These are phyloP conservation scores for Boehmeria nivea DNA, from an alignment of 306 rosid species.

Conservation along the genomic window DNA sequence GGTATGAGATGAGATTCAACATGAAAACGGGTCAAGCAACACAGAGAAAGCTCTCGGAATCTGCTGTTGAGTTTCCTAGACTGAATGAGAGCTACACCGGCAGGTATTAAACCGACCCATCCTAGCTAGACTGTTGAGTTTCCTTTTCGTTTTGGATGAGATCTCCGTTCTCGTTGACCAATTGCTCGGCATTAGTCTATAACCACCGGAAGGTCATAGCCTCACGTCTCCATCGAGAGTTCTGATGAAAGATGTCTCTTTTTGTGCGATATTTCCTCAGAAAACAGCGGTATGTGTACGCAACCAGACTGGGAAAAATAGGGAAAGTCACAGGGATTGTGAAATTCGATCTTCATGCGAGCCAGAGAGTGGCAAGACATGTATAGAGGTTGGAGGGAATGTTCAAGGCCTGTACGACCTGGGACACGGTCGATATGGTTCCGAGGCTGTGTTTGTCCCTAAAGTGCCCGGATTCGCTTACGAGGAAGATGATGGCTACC, in stretches of 20 bases:
- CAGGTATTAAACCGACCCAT: constrained; percentile 40
- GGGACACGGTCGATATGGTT: constrained; percentile 77
- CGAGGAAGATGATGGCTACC: constrained; percentile 95
- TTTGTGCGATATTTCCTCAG: constrained; percentile 24
- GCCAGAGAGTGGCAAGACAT: constrained; percentile 53
- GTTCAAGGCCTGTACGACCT: constrained; percentile 70
- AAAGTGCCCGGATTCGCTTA: constrained; percentile 55
- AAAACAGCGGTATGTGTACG: constrained; percentile 75
- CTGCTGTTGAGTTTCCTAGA: constrained; percentile 87
- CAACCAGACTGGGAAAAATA: constrained; percentile 63
- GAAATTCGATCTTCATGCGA: constrained; percentile 77
- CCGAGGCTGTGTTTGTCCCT: constrained; percentile 84
- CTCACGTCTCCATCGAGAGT: too few species aligned
- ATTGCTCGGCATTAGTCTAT: too few species aligned
- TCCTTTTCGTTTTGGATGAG: too few species aligned
- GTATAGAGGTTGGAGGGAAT: constrained; percentile 79
- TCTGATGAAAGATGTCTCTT: too few species aligned
- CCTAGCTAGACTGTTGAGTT: too few species aligned
- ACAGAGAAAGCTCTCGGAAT: constrained; percentile 65
- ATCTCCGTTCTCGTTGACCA: too few species aligned
- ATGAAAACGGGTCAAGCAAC: constrained; percentile 68
- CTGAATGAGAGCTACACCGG: constrained; percentile 88
- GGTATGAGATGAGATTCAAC: constrained; percentile 94
- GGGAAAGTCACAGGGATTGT: constrained; percentile 68
- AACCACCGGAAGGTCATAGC: too few species aligned